Evolutionary conservation across 805 yeast species (phyloP).

Genomic region (Myxozyma udenii): DNA sequence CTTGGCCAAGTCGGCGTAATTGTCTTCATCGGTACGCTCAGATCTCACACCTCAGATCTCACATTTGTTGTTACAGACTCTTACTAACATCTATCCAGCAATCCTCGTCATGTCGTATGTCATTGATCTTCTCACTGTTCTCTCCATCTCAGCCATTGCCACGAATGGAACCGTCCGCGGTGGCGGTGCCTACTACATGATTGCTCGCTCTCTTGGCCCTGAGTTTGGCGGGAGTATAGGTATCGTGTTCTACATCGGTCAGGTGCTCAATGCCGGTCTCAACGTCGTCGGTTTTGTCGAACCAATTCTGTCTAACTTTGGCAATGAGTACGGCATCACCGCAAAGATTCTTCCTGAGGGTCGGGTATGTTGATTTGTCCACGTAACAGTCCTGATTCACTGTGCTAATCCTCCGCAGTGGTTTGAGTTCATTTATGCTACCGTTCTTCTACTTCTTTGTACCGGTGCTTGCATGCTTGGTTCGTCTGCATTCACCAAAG

Average conservation of each 20-base stretch:
- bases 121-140: slow-evolving; percentile 78
- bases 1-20: slow-evolving; percentile 90
- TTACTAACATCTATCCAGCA: slow-evolving; percentile 6
- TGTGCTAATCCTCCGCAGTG: slow-evolving; percentile 40
- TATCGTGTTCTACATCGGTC: slow-evolving; percentile 89
- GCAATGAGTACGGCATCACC: slow-evolving; percentile 55
- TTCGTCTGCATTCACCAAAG: slow-evolving; percentile 71
- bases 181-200: slow-evolving; percentile 98
- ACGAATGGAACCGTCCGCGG: slow-evolving; percentile 97
- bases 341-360: slow-evolving; percentile 63
- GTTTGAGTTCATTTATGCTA: slow-evolving; percentile 69
- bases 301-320: slow-evolving; percentile 80
- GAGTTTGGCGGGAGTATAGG: slow-evolving; percentile 99
- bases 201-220: slow-evolving; percentile 90
- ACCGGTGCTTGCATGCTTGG: slow-evolving; percentile 77
- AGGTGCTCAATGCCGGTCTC: slow-evolving; percentile 80
- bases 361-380: slow-evolving; percentile 8
- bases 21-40: slow-evolving; percentile 50
- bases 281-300: slow-evolving; percentile 95
- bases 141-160: slow-evolving; percentile 91
- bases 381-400: background rate
- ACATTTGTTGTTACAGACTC: background rate
- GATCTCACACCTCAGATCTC: background rate
- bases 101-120: slow-evolving; percentile 64
- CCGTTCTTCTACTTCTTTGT: slow-evolving; percentile 65